Conservation (phyloP, 352 stramenopile genomes). For the Phytophthora sojae region DNA sequence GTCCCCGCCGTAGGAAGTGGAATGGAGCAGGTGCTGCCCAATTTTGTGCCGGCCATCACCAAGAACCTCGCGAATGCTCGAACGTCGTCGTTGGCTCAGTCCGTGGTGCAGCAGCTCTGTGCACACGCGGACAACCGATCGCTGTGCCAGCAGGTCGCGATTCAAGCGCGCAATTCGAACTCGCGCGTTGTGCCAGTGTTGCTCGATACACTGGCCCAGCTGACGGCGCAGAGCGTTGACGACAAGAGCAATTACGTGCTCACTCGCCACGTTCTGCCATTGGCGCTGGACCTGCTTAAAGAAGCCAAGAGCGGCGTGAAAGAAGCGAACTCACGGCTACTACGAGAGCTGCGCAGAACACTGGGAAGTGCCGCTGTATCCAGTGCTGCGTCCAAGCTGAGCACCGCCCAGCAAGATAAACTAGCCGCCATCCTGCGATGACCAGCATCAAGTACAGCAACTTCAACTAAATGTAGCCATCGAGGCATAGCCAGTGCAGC, state of each 20-base stretch:
- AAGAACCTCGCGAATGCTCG: slow-evolving; percentile 70
- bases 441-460: slow-evolving; percentile 12
- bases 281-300: slow-evolving; percentile 77
- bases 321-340: slow-evolving; percentile 58
- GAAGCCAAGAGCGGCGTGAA: slow-evolving; percentile 81
- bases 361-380: slow-evolving; percentile 30
- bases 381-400: slow-evolving; percentile 54
- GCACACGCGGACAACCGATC: slow-evolving; percentile 51
- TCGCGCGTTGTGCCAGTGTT: slow-evolving; percentile 65
- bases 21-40: slow-evolving; percentile 67
- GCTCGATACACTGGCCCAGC: slow-evolving; percentile 55
- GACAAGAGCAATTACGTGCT: slow-evolving; percentile 68
- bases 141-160: slow-evolving; percentile 65
- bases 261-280: slow-evolving; percentile 68
- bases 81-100: slow-evolving; percentile 50
- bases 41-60: slow-evolving; percentile 58
- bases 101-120: slow-evolving; percentile 57
- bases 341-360: slow-evolving; percentile 39
- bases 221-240: slow-evolving; percentile 42
- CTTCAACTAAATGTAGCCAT: slow-evolving; percentile 16
- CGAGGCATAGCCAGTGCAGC: neutral
- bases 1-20: slow-evolving; percentile 56
- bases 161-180: slow-evolving; percentile 60
- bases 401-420: slow-evolving; percentile 60
- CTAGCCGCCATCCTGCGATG: slow-evolving; percentile 54